A percentile compares a stretch with the other conserved stretches of the same genome.
Evolutionary conservation across 2,329 filamentous ascomycete species (phyloP).

Genomic region (Alternaria burnsii): DNA sequence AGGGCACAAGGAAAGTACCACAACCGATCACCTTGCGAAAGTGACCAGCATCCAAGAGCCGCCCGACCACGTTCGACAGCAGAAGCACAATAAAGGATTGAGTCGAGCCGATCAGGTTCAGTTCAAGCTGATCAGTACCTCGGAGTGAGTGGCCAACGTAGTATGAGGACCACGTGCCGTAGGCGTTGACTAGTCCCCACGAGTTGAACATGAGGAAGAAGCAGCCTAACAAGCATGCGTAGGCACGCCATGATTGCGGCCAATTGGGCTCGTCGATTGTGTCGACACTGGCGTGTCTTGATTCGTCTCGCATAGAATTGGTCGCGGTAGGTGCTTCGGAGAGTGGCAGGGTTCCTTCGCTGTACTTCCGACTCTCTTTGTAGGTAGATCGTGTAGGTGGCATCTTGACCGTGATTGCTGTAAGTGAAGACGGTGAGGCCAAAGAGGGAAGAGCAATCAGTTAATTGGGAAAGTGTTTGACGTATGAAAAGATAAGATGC

Average conservation of each 20-base stretch:
- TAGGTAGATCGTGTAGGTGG: constrained; percentile 19
- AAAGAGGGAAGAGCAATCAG: constrained; percentile 18
- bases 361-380: constrained; percentile 32
- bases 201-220: constrained; percentile 62
- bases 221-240: constrained; percentile 55
- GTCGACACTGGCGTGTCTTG: constrained; percentile 23
- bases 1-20: constrained; percentile 54
- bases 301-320: constrained; percentile 34
- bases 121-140: constrained; percentile 49
- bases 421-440: neutral
- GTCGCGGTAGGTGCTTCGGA: constrained; percentile 35
- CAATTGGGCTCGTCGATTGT: constrained; percentile 50
- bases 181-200: constrained; percentile 60
- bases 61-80: constrained; percentile 57
- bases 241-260: constrained; percentile 57
- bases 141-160: constrained; percentile 58
- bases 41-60: constrained; percentile 59
- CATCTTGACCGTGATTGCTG: constrained; percentile 28
- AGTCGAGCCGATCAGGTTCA: constrained; percentile 60
- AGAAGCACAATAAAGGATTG: constrained; percentile 58
- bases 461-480: constrained; percentile 15
- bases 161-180: constrained; percentile 60
- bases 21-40: constrained; percentile 51
- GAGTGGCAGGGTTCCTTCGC: constrained; percentile 31
- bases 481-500: constrained; percentile 20